Evolutionary conservation across 2,329 filamentous ascomycete genomes (phyloP), one percentile per base, ranked within the genome.

Genomic region (Pezicula carpinea): DNA sequence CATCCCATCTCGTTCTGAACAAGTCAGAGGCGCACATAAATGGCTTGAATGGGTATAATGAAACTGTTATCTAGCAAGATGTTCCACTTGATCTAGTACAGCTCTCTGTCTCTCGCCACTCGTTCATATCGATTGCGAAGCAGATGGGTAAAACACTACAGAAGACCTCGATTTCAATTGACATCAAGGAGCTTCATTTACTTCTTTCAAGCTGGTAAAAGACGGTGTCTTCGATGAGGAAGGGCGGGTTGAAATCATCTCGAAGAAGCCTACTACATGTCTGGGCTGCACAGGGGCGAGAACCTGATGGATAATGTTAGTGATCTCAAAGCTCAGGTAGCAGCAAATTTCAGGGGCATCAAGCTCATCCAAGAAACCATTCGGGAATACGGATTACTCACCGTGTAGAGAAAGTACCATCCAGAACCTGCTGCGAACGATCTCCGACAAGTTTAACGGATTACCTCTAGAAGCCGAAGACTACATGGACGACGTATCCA

Each of bases 91-190:
- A 42, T 13, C 15, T 13, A 1, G 35, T 85, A 0, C 74, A 86
- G 66, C 73, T 90, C 2, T 84, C 80, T 58, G 85, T 90, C 49
- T 89, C 90, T 54, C 83, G 82, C 1, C 85, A 90, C 61, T 76
- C 86, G 10, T 90, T 90, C 66, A 90, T 89, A 86, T 82, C 83
- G 14, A 88, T 90, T 57, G 86, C 86, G 1, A 86, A 90, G 65
- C 85, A 90, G 60, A 90, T 90, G 86, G 85, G 86, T 1, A 72
- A 83, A 40, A 82, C 83, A 3, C 65, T 89, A n/a, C 85, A 89
- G 59, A 89, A 89, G 69, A 89, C 85, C 0, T 85, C 82, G 59
- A 82, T 89, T 46, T 85, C 77, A 56, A 87, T 82, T 2, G 89
- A 89, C 57, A 84, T 89, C 62, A 85, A 90, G 62, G 87, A 91